Base-by-base conservation (phyloP, 1,139 yeast genomes). In the Debaryomyces coudertii region DNA sequence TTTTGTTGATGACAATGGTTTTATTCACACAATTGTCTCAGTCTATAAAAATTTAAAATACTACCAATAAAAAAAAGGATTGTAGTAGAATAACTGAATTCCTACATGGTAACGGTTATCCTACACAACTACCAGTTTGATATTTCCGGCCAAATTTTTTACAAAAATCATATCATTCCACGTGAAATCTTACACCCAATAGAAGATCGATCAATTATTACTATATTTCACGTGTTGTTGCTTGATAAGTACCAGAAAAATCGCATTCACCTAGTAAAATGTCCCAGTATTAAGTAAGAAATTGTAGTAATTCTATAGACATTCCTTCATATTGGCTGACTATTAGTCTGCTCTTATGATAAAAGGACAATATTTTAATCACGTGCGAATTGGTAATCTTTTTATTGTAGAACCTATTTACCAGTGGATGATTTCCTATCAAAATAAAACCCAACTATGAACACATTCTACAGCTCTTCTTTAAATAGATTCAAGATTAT, bases 121-220 rank as follows among this genome's bases (percentile, higher is more conserved):
- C n/a, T n/a, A n/a, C n/a, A 25, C 12, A 3, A 25, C 28, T 25
- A 7, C 28, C 11, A 7, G 11, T 4, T 12, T 9, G 22, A 31
- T 3, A 25, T 22, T 6, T 25, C 18, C 20, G n/a, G 18, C 20
- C 22, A 23, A 8, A 36, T 9, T 36, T n/a, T 16, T n/a, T n/a
- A 8, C 25, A 11, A 9, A n/a, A 33, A 38, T 38, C 30, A 38
- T 38, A 38, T 38, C 41, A 38, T 38, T 20, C 12, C 41, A 38
- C 41, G 41, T 38, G 41, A 25, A 29, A 9, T 12, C 1, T 6
- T 18, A 23, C 35, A 16, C 18, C 41, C 41, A 38, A 38, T 38
- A 14, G 30, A 28, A 28, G 5, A 7, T 8, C 33, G n/a, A 3
- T 7, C 41, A 38, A 38, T 38, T 38, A 38, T 38, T 38, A 38